Conservation (phyloP, 805 yeast genomes). For the Metschnikowia cubensis region DNA sequence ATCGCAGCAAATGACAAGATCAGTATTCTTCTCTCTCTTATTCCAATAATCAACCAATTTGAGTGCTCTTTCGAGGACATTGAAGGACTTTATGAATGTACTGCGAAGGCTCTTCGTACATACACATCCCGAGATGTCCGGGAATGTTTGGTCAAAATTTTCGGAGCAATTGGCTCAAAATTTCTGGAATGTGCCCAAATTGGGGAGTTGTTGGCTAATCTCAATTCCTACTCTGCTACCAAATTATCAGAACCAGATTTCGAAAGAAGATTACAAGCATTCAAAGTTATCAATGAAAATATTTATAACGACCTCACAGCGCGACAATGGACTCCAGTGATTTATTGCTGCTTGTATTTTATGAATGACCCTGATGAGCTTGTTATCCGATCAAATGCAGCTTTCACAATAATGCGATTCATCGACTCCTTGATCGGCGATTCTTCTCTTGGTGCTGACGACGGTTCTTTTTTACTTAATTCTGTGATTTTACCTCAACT, state of each 20-base stretch:
- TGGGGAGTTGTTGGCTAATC: slow-evolving; percentile 51
- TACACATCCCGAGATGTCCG: slow-evolving; percentile 63
- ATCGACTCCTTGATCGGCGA: slow-evolving; percentile 49
- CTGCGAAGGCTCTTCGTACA: slow-evolving; percentile 55
- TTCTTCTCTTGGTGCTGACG: slow-evolving; percentile 22
- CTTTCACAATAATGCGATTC: slow-evolving; percentile 58
- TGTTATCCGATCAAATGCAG: slow-evolving; percentile 74
- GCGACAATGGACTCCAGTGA: slow-evolving; percentile 74
- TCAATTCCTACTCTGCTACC: slow-evolving; percentile 64
- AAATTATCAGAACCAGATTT: slow-evolving; percentile 76
- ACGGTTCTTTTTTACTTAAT: slow-evolving; percentile 42
- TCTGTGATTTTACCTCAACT: slow-evolving; percentile 60
- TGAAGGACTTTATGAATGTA: slow-evolving; percentile 43
- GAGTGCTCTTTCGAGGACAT: slow-evolving; percentile 53
- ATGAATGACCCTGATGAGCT: slow-evolving; percentile 76
- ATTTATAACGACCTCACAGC: slow-evolving; percentile 42
- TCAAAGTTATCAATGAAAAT: slow-evolving; percentile 57
- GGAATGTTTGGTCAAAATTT: slow-evolving; percentile 54
- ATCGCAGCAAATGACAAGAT: slow-evolving; percentile 51
- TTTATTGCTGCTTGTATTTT: slow-evolving; percentile 64
- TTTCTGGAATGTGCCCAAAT: slow-evolving; percentile 40
- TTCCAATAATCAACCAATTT: slow-evolving; percentile 49
- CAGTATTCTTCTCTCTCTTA: slow-evolving; percentile 53
- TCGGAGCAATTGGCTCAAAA: slow-evolving; percentile 53
- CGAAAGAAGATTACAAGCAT: slow-evolving; percentile 67